phyloP scores from a whole-genome alignment of 2,329 filamentous ascomycete species.

The Mycosphaerelloides madeirae region DNA sequence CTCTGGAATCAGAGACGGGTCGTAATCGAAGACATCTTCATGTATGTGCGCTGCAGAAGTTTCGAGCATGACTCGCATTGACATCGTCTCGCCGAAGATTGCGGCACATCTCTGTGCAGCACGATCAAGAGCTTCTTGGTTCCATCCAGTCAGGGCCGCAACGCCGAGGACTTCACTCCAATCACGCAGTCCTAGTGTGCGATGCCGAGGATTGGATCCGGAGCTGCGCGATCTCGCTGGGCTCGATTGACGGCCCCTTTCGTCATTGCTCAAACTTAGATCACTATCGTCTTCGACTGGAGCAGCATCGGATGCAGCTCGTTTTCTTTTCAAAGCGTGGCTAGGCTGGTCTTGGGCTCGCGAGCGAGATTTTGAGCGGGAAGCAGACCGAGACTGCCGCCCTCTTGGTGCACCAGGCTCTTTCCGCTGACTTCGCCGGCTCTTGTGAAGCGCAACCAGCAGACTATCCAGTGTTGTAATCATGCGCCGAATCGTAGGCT shows the following conservation, averaged over 20 bases:
- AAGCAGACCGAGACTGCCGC: slow-evolving; percentile 8
- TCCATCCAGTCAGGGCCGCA: slow-evolving; percentile 69
- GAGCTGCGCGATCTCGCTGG: neutral
- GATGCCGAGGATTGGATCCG: neutral
- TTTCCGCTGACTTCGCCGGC: slow-evolving; percentile 23
- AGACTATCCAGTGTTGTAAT: slow-evolving; percentile 65
- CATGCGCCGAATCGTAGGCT: slow-evolving; percentile 65
- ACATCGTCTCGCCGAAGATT: slow-evolving; percentile 69
- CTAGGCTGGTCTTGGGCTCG: slow-evolving; percentile 1
- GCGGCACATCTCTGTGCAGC: slow-evolving; percentile 68
- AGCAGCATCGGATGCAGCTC: slow-evolving; percentile 4
- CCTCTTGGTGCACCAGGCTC: slow-evolving; percentile 6
- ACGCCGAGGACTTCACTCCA: slow-evolving; percentile 83
- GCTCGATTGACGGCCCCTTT: neutral
- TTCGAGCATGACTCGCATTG: slow-evolving; percentile 22
- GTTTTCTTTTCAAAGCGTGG: slow-evolving; percentile 6
- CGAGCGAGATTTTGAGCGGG: slow-evolving; percentile 3
- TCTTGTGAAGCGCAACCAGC: slow-evolving; percentile 64
- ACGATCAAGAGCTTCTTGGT: slow-evolving; percentile 59
- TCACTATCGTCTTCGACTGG: neutral
- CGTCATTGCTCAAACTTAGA: neutral
- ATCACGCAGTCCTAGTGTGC: slow-evolving; percentile 53
- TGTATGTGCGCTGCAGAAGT: slow-evolving; percentile 2
- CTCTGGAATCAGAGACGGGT: slow-evolving; percentile 29
- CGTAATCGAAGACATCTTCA: slow-evolving; percentile 34